Base-by-base conservation (phyloP, 768 basidiomycete species). In the Amanita molliuscula region DNA sequence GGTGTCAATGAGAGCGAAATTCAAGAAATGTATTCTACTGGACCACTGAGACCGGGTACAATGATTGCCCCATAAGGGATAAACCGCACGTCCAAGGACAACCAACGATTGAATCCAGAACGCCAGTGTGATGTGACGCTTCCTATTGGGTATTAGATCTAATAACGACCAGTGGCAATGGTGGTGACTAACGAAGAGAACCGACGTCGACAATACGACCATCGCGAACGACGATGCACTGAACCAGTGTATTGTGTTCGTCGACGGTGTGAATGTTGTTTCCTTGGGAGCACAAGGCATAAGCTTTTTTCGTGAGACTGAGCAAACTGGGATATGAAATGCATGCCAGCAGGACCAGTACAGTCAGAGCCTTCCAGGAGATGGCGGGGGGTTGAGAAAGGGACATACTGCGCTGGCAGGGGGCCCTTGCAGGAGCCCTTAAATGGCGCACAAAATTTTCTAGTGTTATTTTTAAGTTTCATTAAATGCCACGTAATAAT, bases 11-110 rank as follows among this genome's bases (percentile, higher is more conserved):
- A 16, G 52, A 34, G 23, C n/a, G 29, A 38, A 31, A 47, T 1
- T 13, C 13, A 28, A n/a, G 36, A 33, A 44, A 9, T 28, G 16
- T 15, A 29, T 25, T 23, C 35, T 48, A 67, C 78, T 35, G 34
- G 55, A 84, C 84, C 84, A 61, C 74, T 82, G 50, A 89, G 61
- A 1, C 87, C 87, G 10, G 87, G 88, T 40, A 88, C 74, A 38
- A 87, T 64, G 47, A 84, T 77, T 37, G 84, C 74, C 11, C 76
- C 79, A 35, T 70, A 59, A 43, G 71, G 64, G 52, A 82, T 70
- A 63, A 71, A 77, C 44, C 71, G 77, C 49, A 79, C 64, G 47
- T 63, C 57, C 37, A 74, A 54, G 58, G 28, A 35, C 52, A 25
- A 47, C 25, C 28, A 33, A 54, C 47, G 40, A 16, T 36, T 48